These are phyloP conservation scores for Pichia sp. DNA, from an alignment of 1,139 yeast species.

Conservation along the genomic window DNA sequence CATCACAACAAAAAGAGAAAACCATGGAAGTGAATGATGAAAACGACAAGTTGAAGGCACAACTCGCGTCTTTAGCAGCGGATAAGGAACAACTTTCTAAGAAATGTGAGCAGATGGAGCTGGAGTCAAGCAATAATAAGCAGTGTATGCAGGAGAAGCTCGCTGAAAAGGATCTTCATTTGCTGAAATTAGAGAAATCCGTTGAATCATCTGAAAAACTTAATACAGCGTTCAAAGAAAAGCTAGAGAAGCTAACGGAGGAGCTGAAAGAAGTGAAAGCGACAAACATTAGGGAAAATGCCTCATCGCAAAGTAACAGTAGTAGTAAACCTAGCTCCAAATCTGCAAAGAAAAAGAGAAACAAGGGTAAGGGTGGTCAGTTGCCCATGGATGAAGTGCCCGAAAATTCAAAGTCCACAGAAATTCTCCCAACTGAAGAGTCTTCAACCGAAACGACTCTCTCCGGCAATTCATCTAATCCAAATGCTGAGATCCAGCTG, in stretches of 20 bases:
- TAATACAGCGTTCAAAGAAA: constrained; percentile 21
- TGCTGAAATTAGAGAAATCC: constrained; percentile 17
- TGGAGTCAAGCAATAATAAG: too few relatives aligned
- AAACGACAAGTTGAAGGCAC: neutral
- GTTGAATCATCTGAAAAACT: constrained; percentile 19
- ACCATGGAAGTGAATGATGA: neutral
- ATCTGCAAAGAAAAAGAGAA: too few relatives aligned
- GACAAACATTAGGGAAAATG: constrained; percentile 5
- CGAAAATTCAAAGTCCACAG: constrained; percentile 18
- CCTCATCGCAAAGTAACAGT: neutral
- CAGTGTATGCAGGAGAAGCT: neutral
- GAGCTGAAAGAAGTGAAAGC: constrained; percentile 8
- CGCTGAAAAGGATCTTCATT: neutral
- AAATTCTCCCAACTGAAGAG: constrained; percentile 5
- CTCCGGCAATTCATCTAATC: constrained; percentile 1
- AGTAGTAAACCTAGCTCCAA: too few relatives aligned
- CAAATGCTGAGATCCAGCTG: constrained; percentile 12
- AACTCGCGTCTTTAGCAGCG: neutral
- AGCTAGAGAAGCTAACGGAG: constrained; percentile 16
- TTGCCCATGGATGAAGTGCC: constrained; percentile 3
- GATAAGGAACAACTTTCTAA: too few relatives aligned
- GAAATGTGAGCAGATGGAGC: too few relatives aligned
- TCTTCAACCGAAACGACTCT: constrained; percentile 1
- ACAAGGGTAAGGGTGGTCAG: too few relatives aligned
- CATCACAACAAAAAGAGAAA: constrained; percentile 1